Percentiles rank a stretch among this genome's conserved stretches.
Conservation (phyloP, 108 stramenopile genomes). For the Mayamaea pseudoterrestris region DNA sequence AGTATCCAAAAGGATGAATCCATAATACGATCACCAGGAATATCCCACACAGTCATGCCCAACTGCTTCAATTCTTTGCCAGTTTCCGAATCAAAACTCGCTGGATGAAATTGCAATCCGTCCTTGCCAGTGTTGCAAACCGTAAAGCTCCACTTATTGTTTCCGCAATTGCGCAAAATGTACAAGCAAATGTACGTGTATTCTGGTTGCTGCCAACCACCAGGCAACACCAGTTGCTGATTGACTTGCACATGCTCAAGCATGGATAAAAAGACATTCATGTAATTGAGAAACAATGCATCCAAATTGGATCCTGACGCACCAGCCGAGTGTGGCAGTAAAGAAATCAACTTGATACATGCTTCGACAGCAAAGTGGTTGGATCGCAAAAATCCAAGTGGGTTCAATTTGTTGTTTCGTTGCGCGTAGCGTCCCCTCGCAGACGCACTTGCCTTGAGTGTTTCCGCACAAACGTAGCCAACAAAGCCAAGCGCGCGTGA, state of each 20-base stretch:
- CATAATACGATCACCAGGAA: constrained; percentile 51
- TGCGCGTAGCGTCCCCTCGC: constrained; percentile 27
- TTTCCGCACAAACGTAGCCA: constrained; percentile 67
- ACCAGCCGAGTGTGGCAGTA: constrained; percentile 75
- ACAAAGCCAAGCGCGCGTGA: constrained; percentile 75
- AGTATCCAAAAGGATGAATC: constrained; percentile 84
- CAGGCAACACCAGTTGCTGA: constrained; percentile 76
- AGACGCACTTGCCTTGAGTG: constrained; percentile 16
- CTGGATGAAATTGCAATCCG: constrained; percentile 79
- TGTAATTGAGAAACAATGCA: constrained; percentile 70
- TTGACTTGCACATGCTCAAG: constrained; percentile 60
- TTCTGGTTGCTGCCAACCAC: constrained; percentile 85
- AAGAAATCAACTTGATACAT: constrained; percentile 67
- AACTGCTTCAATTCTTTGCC: constrained; percentile 77
- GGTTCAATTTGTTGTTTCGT: constrained; percentile 10
- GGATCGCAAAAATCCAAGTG: constrained; percentile 39
- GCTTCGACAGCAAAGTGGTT: constrained; percentile 78
- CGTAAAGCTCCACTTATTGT: constrained; percentile 69
- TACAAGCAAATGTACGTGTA: constrained; percentile 69
- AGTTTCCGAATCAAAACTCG: constrained; percentile 65
- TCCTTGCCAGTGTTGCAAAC: constrained; percentile 77
- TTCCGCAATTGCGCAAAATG: constrained; percentile 61
- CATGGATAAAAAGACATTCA: constrained; percentile 78
- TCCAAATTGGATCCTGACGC: constrained; percentile 66
- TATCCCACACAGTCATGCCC: constrained; percentile 77